Evolutionary conservation across 768 basidiomycete genomes (phyloP), one percentile per base, ranked within the genome.

Genomic region (Mrakia frigida): DNA sequence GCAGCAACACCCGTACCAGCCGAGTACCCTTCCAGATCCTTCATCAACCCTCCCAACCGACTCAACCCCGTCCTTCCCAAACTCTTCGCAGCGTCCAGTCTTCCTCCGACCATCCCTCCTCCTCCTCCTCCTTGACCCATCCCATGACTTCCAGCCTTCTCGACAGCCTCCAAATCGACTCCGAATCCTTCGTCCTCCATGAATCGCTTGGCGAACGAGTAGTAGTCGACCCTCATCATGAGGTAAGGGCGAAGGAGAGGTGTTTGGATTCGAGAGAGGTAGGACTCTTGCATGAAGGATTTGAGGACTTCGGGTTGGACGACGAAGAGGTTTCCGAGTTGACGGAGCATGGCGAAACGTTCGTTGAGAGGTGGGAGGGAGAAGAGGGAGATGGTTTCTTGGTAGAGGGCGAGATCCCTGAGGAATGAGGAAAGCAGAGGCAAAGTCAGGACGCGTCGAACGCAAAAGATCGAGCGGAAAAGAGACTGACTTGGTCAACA

Each of bases 331-430:
- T 98, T 96, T 79, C 96, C 97, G 6, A 99, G 89, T 83, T 98
- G 95, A 56, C 95, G 91, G 78, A 98, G 90, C 85, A 98, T 98
- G 82, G 98, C 97, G 85, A 96, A 99, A 33, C 96, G 93, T 82
- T 98, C 95, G 79, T 90, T 88, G 11, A 99, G 86, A 10, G 91
- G 87, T 16, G 92, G 89, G 60, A 97, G 89, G 41, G 87, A 87
- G 84, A 96, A 98, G n/a, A 87, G 89, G 78, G 87, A 85, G 79
- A 97, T 88, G 2, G 88, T 88, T 80, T 98, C 97, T 85, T 98
- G 97, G 81, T 99, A 99, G 31, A 91, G 89, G 79, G 95, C 97
- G 80, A 99, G 88, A 82, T 99, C 97, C 84, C 95, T 98, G 82
- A 67, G 73, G 46, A 6, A 23, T 35, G 33, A 70, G 5, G 35